Conservation (phyloP, 345 rosid species). For the Sonneratia alba region DNA sequence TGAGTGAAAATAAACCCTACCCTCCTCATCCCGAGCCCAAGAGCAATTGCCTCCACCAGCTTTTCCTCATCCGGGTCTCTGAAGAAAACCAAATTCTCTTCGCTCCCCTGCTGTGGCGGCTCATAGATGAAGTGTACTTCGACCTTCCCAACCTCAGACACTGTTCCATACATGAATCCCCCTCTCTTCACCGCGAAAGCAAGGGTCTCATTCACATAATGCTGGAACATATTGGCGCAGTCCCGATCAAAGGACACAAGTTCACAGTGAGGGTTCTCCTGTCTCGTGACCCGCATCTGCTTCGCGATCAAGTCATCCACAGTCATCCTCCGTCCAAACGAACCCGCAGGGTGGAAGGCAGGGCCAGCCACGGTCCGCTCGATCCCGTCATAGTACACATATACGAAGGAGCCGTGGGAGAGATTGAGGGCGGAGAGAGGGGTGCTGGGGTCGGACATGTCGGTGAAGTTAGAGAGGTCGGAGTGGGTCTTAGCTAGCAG, state of each 20-base stretch:
- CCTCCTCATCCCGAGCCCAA: constrained; percentile 73
- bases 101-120: constrained; percentile 80
- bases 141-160: constrained; percentile 61
- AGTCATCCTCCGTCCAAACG: constrained; percentile 96
- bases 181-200: constrained; percentile 83
- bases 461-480: constrained; percentile 44
- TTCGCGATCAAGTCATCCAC: constrained; percentile 84
- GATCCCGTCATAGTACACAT: constrained; percentile 57
- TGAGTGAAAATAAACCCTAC: constrained; percentile 82
- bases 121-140: constrained; percentile 86
- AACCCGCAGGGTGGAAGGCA: constrained; percentile 63
- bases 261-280: constrained; percentile 75
- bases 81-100: constrained; percentile 42
- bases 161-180: constrained; percentile 87
- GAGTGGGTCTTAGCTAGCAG: constrained; percentile 55
- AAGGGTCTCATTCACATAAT: constrained; percentile 57
- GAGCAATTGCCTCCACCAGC: constrained; percentile 64
- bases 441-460: constrained; percentile 55
- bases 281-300: constrained; percentile 78
- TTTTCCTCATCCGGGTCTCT: constrained; percentile 66
- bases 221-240: constrained; percentile 72
- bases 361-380: constrained; percentile 60
- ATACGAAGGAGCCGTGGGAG: constrained; percentile 68
- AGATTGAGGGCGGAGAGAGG: constrained; percentile 51
- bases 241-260: constrained; percentile 80